Evolutionary conservation across 768 basidiomycete genomes (phyloP).

Genomic region (Omphalotus guepiniiformis): DNA sequence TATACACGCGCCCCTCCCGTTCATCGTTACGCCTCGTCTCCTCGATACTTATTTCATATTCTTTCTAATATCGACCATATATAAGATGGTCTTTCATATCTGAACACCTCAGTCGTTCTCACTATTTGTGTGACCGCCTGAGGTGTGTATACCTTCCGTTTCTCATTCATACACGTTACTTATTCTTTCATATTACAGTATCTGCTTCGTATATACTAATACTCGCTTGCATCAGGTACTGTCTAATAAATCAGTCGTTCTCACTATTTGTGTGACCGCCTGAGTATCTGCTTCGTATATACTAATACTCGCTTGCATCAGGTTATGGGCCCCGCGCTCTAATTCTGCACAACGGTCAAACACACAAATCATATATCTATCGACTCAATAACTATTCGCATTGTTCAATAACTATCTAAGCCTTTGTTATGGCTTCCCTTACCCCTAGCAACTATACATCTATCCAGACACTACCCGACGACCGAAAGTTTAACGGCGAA

Average conservation of each 20-base stretch:
- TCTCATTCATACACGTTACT: too few species aligned
- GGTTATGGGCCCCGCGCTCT: conserved; percentile 4
- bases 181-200: too few species aligned
- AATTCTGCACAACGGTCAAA: neutral
- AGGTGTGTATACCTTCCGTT: conserved; percentile 2
- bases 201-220: neutral
- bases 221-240: neutral
- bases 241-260: too few species aligned
- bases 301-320: neutral
- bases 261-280: neutral
- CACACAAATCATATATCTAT: neutral
- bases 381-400: neutral
- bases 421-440: neutral
- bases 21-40: too few species aligned
- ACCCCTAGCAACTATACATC: conserved; percentile 2
- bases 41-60: too few species aligned
- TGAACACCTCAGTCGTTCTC: conserved; percentile 3
- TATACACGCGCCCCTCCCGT: too few species aligned
- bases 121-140: neutral
- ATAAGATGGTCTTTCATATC: neutral
- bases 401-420: neutral
- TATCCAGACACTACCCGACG: conserved; percentile 2
- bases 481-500: conserved; percentile 3
- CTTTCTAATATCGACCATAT: too few species aligned
- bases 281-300: neutral